Conservation (phyloP, 441 rosid genomes). For the Bruguiera hainesii region DNA sequence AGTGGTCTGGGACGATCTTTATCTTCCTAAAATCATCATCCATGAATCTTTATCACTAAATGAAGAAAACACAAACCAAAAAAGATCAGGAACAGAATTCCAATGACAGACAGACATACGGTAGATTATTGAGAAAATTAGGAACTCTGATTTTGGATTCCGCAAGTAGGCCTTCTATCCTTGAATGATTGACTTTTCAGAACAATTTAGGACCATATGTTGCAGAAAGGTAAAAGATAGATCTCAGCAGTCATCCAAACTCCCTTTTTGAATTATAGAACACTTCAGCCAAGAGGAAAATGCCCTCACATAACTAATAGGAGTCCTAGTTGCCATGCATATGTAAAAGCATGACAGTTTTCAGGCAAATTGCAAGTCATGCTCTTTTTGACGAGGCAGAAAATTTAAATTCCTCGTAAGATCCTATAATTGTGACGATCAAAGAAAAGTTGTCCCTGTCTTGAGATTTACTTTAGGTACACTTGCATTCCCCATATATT, state of each 20-base stretch:
- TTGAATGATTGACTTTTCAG: not conserved
- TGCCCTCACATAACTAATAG: no score
- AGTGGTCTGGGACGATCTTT: constrained; percentile 69
- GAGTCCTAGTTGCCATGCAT: no score
- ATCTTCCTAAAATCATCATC: constrained; percentile 63
- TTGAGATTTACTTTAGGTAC: no score
- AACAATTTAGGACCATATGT: not conserved
- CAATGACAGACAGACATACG: constrained; percentile 1
- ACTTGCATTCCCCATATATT: no score
- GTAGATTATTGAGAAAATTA: not conserved
- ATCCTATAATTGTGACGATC: no score
- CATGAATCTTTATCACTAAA: constrained; percentile 46
- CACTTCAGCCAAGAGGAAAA: no score
- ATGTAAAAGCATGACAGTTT: no score
- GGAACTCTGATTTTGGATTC: not conserved
- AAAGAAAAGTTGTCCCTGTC: no score
- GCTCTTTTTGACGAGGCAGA: no score
- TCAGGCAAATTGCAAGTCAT: no score
- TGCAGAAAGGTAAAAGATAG: not conserved
- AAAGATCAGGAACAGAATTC: constrained; percentile 9
- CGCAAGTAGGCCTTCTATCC: not conserved
- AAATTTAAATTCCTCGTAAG: no score
- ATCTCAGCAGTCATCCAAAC: not conserved
- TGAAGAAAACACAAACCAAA: constrained; percentile 15
- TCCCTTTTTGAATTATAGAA: no score